Base-by-base conservation (phyloP, 176 grass and related monocot genomes). In the Cocos nucifera region DNA sequence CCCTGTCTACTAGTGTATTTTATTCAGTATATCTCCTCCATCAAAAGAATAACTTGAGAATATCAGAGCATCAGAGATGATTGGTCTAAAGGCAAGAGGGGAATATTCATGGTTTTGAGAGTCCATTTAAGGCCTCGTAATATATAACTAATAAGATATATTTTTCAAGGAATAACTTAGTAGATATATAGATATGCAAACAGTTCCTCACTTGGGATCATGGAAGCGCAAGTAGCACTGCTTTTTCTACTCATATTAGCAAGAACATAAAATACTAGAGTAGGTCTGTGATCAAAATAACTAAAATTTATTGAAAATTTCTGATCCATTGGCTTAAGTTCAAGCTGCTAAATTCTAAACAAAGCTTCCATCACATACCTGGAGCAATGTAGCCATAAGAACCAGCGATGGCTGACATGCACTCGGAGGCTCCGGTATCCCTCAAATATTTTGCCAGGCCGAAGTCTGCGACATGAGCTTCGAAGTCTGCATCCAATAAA, bases 361-460 rank as follows among this genome's bases (percentile, higher is more conserved):
- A 2, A 44, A 12, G 35, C 35, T 44, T 44, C 10, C 35, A 44
- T 9, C 35, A 19, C 19, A 50, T 56, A 92, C 88, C 88, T 87
- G 88, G 88, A 49, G 88, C 88, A 59, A 92, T 92, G 70, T 92
- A 92, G 18, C 88, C 88, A 75, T 92, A 92, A 3, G 88, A 92
- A 12, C 83, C 88, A 27, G 88, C 83, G 19, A 92, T 80, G 69
- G 88, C 83, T 19, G 88, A 87, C 88, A 92, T 92, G 77, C 83
- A 92, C 70, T 87, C 83, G 4, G 83, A 81, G 3, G 88, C 61
- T 8, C 73, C 87, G 24, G 52, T 77, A 23, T 57, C 81, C 66
- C 62, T 49, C 29, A 92, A 78, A 61, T 84, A 87, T 66, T 92
- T 92, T 52, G 88, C 88, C 0, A 92, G 88, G 4, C 88, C 88